Evolutionary conservation across 1,284 basidiomycete species (phyloP), one percentile per base, ranked within the genome.

Genomic region (Cronartium quercuum): DNA sequence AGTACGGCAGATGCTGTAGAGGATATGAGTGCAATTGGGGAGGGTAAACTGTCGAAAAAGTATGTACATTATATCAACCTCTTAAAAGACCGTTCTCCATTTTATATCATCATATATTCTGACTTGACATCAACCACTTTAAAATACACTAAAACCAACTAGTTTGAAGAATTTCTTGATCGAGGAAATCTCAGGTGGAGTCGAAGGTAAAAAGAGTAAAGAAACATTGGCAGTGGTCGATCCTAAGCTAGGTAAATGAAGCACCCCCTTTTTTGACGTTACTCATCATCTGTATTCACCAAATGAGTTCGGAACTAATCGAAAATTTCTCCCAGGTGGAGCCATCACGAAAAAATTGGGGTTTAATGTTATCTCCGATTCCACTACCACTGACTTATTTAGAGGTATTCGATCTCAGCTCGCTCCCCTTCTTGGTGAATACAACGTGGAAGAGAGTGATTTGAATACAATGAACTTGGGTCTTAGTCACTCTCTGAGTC

Each of bases 1-100:
- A 95, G 93, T 63, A 98, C 95, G 10, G 96, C 92, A 37, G 89
- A 90, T 29, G 95, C 96, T n/a, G 95, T 98, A n/a, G 94, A 98
- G 83, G 95, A 98, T 82, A 89, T 98, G 79, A 73, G 63, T 51
- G 70, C 70, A 7, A 66, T 73, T 66, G 70, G 63, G 29, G 62
- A 65, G 35, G 70, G 70, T 21, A 65, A 73, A 73, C 44, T 73
- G 18, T 73, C 70, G 34, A 65, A 73, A 66, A 73, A 66, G 70
- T 73, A 15, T n/a, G n/a, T n/a, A n/a, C n/a, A n/a, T n/a, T 10
- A 10, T n/a, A 10, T 10, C n/a, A n/a, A 47, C n/a, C n/a, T n/a
- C n/a, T n/a, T n/a, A n/a, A n/a, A n/a, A n/a, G 10, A 10, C 24
- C 34, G 57, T n/a, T 60, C 21, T 4, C 41, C 40, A 60, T 5